phyloP scores from a whole-genome alignment of 202 grass and related monocot genomes.

The Musa balbisiana region DNA sequence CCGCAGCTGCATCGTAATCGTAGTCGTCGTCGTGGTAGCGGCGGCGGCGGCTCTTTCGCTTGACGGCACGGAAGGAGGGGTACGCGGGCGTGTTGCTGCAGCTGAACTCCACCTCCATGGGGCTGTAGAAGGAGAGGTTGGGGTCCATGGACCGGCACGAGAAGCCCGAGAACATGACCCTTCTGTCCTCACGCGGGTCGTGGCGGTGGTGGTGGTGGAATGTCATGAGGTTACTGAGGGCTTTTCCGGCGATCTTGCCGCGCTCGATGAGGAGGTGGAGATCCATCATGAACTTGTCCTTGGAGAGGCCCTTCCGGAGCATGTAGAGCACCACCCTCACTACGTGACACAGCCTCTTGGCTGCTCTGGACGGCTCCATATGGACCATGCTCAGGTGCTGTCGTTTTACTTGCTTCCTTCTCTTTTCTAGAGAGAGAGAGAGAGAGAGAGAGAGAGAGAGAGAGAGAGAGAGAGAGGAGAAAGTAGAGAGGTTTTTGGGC shows the following conservation, averaged over 20 bases:
- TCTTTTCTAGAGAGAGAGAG: background rate
- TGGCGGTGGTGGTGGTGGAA: conserved; percentile 26
- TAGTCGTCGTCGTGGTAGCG: background rate
- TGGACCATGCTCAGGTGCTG: background rate
- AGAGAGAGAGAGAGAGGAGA: background rate
- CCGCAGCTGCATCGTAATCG: conserved; percentile 22
- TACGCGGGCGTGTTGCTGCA: conserved; percentile 58
- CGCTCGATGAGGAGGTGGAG: conserved; percentile 63
- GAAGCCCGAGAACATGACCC: background rate
- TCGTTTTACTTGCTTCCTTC: background rate
- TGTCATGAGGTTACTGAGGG: conserved; percentile 45
- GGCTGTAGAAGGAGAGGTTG: conserved; percentile 29
- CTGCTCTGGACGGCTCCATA: conserved; percentile 40
- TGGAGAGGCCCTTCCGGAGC: conserved; percentile 60
- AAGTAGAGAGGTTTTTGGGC: too few relatives aligned
- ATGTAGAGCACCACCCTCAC: conserved; percentile 75
- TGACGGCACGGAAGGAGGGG: conserved; percentile 28
- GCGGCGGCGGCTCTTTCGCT: conserved; percentile 9
- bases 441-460: background rate
- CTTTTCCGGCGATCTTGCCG: conserved; percentile 67
- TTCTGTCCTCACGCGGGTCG: background rate
- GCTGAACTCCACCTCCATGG: conserved; percentile 81
- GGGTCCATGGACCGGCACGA: conserved; percentile 23
- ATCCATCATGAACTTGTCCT: conserved; percentile 78
- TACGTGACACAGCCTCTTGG: conserved; percentile 42